Evolutionary conservation across 768 basidiomycete species (phyloP).

Genomic region (Lactifluus subvellereus): DNA sequence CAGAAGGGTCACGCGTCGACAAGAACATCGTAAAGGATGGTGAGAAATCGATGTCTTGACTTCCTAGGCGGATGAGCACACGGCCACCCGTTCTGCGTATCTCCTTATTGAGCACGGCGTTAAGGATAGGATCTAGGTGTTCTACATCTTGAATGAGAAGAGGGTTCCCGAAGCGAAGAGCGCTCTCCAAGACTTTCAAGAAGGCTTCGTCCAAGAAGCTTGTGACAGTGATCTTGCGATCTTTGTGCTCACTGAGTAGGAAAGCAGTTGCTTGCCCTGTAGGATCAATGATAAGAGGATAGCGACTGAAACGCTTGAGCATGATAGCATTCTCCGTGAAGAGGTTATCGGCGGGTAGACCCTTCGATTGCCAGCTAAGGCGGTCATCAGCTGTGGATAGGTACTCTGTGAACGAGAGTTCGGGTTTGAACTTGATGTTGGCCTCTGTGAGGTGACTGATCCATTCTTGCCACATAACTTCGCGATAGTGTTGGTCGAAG

Average conservation of each 20-base stretch:
- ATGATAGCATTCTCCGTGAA: conserved; percentile 99
- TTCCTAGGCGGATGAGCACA: conserved; percentile 93
- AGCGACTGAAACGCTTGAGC: conserved; percentile 96
- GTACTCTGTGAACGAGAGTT: conserved; percentile 91
- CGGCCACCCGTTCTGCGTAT: conserved; percentile 94
- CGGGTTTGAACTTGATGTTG: conserved; percentile 84
- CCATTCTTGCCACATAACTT: conserved; percentile 97
- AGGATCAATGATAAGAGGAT: conserved; percentile 96
- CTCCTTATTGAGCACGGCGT: conserved; percentile 95
- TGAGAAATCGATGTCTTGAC: conserved; percentile 98
- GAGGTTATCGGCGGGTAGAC: conserved; percentile 90
- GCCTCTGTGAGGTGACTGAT: conserved; percentile 82
- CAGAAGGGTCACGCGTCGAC: conserved; percentile 92
- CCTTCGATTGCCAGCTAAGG: conserved; percentile 91
- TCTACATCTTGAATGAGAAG: conserved; percentile 98
- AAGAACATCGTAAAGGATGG: conserved; percentile 99
- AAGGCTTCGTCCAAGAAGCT: conserved; percentile 99
- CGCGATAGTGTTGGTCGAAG: conserved; percentile 98
- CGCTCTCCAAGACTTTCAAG: conserved; percentile 96
- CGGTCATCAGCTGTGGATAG: conserved; percentile 96
- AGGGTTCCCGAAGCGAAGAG: conserved; percentile 97
- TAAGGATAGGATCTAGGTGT: conserved; percentile 94
- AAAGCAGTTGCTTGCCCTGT: conserved; percentile 96
- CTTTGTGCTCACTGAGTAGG: conserved; percentile 89
- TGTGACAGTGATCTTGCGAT: conserved; percentile 95